These are phyloP conservation scores for Rutidosis leptorrhynchoides DNA, from an alignment of 129 eudicot species.

Conservation along the genomic window DNA sequence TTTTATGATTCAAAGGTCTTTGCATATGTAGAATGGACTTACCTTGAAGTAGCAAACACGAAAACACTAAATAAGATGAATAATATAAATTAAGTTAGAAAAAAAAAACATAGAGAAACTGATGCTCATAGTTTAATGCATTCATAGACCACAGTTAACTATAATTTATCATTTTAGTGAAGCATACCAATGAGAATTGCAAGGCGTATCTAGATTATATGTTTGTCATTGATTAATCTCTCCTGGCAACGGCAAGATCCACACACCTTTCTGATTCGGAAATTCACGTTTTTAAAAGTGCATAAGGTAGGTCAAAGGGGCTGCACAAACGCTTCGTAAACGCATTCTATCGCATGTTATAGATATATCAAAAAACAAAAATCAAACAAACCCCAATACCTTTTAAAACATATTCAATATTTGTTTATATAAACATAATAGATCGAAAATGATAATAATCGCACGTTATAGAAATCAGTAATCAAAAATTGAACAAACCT, in stretches of 20 bases:
- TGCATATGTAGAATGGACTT: constrained; percentile 37
- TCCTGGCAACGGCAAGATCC: constrained; percentile 69
- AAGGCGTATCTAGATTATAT: constrained; percentile 75
- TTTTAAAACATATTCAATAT: no score
- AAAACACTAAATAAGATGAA: constrained; percentile 12
- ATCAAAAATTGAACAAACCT: no score
- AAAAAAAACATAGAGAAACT: not conserved
- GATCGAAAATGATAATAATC: no score
- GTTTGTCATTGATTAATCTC: constrained; percentile 77
- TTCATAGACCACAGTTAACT: constrained; percentile 7
- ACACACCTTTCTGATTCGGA: constrained; percentile 86
- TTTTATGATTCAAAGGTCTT: constrained; percentile 45
- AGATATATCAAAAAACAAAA: no score
- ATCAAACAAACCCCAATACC: no score
- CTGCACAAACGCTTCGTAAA: no score
- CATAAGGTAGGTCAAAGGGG: constrained; percentile 83
- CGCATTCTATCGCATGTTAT: no score
- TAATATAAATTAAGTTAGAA: no score
- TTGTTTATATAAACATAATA: no score
- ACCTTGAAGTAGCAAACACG: constrained; percentile 9
- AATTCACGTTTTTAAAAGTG: constrained; percentile 76
- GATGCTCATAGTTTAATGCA: not conserved
- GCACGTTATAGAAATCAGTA: no score
- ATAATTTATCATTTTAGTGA: constrained; percentile 9
- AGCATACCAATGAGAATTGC: constrained; percentile 85